Conservation (phyloP, 1,139 yeast genomes). For the Diutina pseudorugosa region DNA sequence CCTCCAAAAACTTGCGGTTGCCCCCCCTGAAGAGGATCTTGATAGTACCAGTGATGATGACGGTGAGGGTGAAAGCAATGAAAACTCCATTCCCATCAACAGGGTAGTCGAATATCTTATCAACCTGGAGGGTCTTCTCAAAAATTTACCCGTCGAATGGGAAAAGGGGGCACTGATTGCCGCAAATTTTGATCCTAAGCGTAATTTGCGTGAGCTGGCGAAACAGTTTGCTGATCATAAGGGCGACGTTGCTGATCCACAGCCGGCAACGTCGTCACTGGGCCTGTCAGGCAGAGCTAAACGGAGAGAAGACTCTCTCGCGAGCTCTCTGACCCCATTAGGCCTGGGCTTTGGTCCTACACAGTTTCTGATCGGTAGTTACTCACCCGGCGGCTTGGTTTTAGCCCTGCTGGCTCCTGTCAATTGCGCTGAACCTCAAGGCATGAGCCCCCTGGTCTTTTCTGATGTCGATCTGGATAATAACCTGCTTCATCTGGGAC, state of each 20-base stretch:
- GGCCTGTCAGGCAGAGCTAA: neutral
- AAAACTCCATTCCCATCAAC: constrained; percentile 31
- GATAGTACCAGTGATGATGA: constrained; percentile 4
- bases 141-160: constrained; percentile 32
- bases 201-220: neutral
- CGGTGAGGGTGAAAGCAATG: constrained; percentile 9
- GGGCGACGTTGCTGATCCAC: neutral
- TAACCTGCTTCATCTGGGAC: constrained; percentile 1
- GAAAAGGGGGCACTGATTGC: constrained; percentile 32
- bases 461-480: neutral
- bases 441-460: neutral
- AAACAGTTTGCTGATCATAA: constrained; percentile 2
- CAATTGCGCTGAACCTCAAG: neutral
- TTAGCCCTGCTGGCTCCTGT: constrained; percentile 4
- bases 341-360: neutral
- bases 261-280: neutral
- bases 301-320: neutral
- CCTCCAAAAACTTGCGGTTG: constrained; percentile 13
- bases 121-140: constrained; percentile 21
- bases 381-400: neutral
- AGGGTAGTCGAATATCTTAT: constrained; percentile 34
- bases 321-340: neutral
- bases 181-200: constrained; percentile 13
- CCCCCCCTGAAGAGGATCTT: neutral
- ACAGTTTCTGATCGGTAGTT: neutral